A percentile compares a stretch with the other conserved stretches of the same genome.
These are phyloP conservation scores for Phytopythium chamaehyphon DNA, from an alignment of 352 stramenopile species.

Conservation along the genomic window DNA sequence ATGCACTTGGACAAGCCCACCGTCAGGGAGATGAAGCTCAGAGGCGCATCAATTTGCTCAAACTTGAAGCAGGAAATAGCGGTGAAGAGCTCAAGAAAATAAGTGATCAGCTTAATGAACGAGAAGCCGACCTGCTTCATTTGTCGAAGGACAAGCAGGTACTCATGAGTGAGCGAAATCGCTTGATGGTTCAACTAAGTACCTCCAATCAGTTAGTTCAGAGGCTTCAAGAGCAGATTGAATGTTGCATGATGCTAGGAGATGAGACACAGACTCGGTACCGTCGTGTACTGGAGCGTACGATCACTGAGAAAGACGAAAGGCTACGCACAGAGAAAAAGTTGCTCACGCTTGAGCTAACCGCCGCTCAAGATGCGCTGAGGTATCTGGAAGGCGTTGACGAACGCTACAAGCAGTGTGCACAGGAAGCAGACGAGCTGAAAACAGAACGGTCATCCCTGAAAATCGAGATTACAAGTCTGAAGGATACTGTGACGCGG, in stretches of 20 bases:
- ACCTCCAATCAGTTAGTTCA: slow-evolving; percentile 27
- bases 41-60: slow-evolving; percentile 46
- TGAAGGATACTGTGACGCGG: slow-evolving; percentile 8
- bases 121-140: slow-evolving; percentile 31
- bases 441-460: slow-evolving; percentile 15
- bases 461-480: slow-evolving; percentile 7
- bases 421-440: slow-evolving; percentile 9
- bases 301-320: slow-evolving; percentile 35
- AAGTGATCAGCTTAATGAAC: slow-evolving; percentile 27
- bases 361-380: slow-evolving; percentile 33
- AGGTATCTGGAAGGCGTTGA: slow-evolving; percentile 38
- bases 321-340: slow-evolving; percentile 40
- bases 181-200: slow-evolving; percentile 46
- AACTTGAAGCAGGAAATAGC: slow-evolving; percentile 38
- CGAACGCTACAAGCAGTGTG: slow-evolving; percentile 12
- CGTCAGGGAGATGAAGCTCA: slow-evolving; percentile 46
- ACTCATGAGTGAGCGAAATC: slow-evolving; percentile 29
- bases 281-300: slow-evolving; percentile 27
- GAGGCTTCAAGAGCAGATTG: slow-evolving; percentile 28
- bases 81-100: slow-evolving; percentile 28
- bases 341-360: slow-evolving; percentile 41
- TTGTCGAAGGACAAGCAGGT: slow-evolving; percentile 29
- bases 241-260: slow-evolving; percentile 30
- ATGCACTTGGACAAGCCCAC: slow-evolving; percentile 22
- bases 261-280: slow-evolving; percentile 42